Evolutionary conservation across 2,329 filamentous ascomycete species (phyloP), one percentile per base, ranked within the genome.

Genomic region (Microdochium paspali): DNA sequence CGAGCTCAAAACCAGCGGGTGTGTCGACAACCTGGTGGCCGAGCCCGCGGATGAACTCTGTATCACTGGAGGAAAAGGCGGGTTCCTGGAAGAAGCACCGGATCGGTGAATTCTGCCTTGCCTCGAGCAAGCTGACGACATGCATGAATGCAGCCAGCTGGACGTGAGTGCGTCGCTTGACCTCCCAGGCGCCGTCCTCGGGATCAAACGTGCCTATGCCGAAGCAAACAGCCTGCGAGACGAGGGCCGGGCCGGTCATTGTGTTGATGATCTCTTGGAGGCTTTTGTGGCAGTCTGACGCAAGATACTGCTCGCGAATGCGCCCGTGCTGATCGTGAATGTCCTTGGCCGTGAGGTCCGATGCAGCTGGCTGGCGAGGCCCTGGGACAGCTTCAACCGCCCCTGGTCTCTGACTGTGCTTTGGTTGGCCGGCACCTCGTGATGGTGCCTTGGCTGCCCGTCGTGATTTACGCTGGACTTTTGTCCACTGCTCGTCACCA

Each of bases 201-300:
- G 74, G 73, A 45, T 79, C 74, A 50, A 79, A 79, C 0, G 74
- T 68, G 2, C 78, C 78, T 2, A 76, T 61, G 0, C 78, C 78
- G 4, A 82, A 66, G 50, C 77, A 80, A 5, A 81, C 54, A 1
- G 76, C 78, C 15, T 59, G 63, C 2, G 58, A 61, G 30, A 72
- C 56, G 21, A 20, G n/a, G n/a, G 48, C 54, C 31, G 53, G 52
- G 13, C 47, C 31, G 3, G 51, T 54, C 6, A 62, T 58, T 0
- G 51, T 48, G 0, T 53, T 47, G 3, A 76, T 45, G 3, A 71
- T 53, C 1, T 57, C 53, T 4, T 58, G 54, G 3, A 79, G 59
- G 6, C 52, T 51, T 1, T 48, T 44, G 52, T 61, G 66, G 21
- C 61, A 60, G 2, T 56, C 28, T 3, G 63, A 67, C 1, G 49